A percentile compares a stretch with the other conserved stretches of the same genome.
phyloP scores from a whole-genome alignment of 371 early-diverging fungal species.

The Choanephora cucurbitarum region DNA sequence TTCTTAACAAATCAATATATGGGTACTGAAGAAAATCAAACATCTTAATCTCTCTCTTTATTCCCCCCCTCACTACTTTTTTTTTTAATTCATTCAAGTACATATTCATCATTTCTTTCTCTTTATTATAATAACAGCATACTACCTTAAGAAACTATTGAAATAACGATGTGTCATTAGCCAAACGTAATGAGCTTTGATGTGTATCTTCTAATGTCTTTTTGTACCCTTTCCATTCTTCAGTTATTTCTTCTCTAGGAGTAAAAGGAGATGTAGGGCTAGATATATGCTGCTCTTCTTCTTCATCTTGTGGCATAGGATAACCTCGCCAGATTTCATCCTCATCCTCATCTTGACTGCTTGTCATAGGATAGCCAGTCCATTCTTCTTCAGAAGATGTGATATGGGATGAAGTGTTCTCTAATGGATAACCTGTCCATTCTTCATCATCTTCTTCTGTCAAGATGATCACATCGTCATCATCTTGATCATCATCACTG shows the following conservation, averaged over 20 bases:
- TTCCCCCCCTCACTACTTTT: neutral
- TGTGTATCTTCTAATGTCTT: conserved; percentile 11
- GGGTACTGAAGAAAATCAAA: conserved; percentile 31
- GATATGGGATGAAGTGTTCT: conserved; percentile 1
- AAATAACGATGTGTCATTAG: too few relatives aligned
- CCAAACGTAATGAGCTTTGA: neutral
- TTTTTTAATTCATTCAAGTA: neutral
- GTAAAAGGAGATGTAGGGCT: conserved; percentile 7
- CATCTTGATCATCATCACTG: conserved; percentile 1
- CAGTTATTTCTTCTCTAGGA: conserved; percentile 3
- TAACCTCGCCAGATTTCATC: conserved; percentile 42
- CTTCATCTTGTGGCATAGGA: conserved; percentile 21
- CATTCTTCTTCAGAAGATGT: conserved; percentile 30
- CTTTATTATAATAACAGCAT: conserved; percentile 1
- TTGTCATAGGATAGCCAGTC: conserved; percentile 39
- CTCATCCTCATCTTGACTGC: conserved; percentile 10
- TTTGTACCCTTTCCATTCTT: conserved; percentile 29
- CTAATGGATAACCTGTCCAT: conserved; percentile 29
- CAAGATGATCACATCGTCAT: neutral
- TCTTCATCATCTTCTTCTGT: conserved; percentile 21
- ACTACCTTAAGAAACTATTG: too few relatives aligned
- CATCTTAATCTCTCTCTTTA: neutral
- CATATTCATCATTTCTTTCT: neutral
- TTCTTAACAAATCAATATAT: conserved; percentile 56
- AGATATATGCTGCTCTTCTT: conserved; percentile 2